Base-by-base conservation (phyloP, 2,329 filamentous ascomycete species). In the Sclerotinia subarctica region DNA sequence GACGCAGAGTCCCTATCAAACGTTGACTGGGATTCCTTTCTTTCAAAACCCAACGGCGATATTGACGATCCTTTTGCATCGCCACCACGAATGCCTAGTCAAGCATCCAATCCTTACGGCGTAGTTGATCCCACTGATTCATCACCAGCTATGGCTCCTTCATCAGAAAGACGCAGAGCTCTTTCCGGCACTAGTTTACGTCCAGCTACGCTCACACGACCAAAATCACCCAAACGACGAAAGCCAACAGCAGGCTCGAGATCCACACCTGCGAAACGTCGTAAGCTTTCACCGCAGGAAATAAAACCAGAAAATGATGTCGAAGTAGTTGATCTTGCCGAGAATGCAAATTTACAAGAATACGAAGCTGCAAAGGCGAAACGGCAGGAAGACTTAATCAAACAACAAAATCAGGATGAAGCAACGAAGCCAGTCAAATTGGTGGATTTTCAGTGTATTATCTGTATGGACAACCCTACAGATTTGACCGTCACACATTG, bases 401-500 rank as follows among this genome's bases (percentile, higher is more conserved):
- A 74, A 69, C 70, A 82, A 59, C 75, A 82, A n/a, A 77, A 79
- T 69, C 79, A 80, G 69, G 80, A 80, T 15, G 79, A 82, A 66
- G 79, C 80, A 62, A 83, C 85, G 63, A 84, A 82, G 54, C 74
- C 81, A 78, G 63, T 76, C 81, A 74, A 85, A 75, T 77, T 90
- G 21, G 80, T 82, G 56, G 79, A 80, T 5, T 87, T 89, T 59
- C 85, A 89, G 77, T 90, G 88, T 70, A 86, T 87, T 54, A 90
- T 90, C 68, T 90, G 88, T 77, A 87, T 90, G 85, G 88, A 90
- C 69, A 81, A 86, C 70, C 83, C 81, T 35, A 83, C 82, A 1
- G 80, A 81, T 38, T 73, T 90, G 69, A 88, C 86, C 1, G 84
- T 89, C 57, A 90, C 88, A 3, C 85, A 89, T 76, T 90, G 88